Base-by-base conservation (phyloP, 805 yeast genomes). In the Hanseniaspora valbyensis region DNA sequence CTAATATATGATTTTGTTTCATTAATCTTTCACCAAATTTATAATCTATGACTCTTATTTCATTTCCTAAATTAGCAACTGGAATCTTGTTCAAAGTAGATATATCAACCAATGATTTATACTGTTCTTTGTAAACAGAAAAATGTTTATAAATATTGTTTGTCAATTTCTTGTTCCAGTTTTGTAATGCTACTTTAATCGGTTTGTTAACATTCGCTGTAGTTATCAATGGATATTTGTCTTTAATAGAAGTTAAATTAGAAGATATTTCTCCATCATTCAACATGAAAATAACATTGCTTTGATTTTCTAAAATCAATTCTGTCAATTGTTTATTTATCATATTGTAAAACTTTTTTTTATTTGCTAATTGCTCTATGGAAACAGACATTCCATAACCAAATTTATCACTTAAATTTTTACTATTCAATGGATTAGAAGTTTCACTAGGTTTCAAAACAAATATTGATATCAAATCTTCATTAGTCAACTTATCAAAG, bases 1-100 rank as follows among this genome's bases (percentile, higher is more conserved):
- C 92, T 28, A 94, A 67, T 5, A 90, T 81, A 37, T 84, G 75
- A 53, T 79, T 77, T 43, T 77, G 75, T 42, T 77, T 72, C 18
- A 69, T 69, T 51, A 92, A 71, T 46, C 80, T 72, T 58, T 98
- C 72, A 0, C 97, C 95, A 63, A 86, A 92, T 50, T 80, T 80
- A 38, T 90, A 74, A 64, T 92, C 99, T 53, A 90, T 83, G 14
- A 44, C 36, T 18, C 45, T 19, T 4, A 41, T 26, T 25, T 50
- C 44, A 40, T 40, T 32, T 5, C 25, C 26, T 18, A 44, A 21
- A 13, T 40, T 41, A 8, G 44, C 42, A 3, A 48, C 16, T 9
- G 51, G 51, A 8, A 48, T 19, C 13, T 33, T 48, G 18, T 48
- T 48, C 25, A 40, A 32, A 32, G 14, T 32, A 3, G 51, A 40